Conservation (phyloP, 2,329 filamentous ascomycete genomes). For the Ascochyta pisi region DNA sequence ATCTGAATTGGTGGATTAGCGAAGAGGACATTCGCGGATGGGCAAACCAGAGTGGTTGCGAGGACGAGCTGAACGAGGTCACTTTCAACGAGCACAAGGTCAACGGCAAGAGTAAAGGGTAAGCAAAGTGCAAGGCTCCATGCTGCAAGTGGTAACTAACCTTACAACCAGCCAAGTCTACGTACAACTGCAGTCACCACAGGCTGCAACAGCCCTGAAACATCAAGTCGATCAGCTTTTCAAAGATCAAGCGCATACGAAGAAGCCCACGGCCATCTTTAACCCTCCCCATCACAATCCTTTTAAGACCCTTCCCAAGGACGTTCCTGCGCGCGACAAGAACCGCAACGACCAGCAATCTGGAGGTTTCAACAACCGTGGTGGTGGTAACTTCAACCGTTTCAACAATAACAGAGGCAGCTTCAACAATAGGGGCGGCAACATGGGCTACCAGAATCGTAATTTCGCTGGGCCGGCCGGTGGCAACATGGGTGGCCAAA, state of each 20-base stretch:
- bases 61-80: conserved; percentile 86
- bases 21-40: conserved; percentile 94
- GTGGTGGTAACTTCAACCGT: conserved; percentile 43
- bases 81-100: conserved; percentile 99
- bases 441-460: conserved; percentile 46
- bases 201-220: conserved; percentile 86
- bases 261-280: conserved; percentile 75
- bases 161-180: conserved; percentile 69
- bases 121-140: conserved; percentile 43
- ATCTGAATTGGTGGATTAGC: conserved; percentile 90
- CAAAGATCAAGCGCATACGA: conserved; percentile 64
- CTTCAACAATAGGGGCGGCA: conserved; percentile 40
- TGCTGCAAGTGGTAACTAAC: conserved; percentile 14
- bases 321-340: conserved; percentile 76
- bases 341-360: conserved; percentile 63
- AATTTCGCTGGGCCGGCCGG: conserved; percentile 46
- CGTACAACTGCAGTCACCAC: conserved; percentile 81
- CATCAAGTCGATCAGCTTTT: conserved; percentile 74
- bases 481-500: conserved; percentile 49
- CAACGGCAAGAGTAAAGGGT: conserved; percentile 99
- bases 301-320: conserved; percentile 90
- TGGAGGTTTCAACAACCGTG: conserved; percentile 49
- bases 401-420: conserved; percentile 43
- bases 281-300: conserved; percentile 80
- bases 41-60: conserved; percentile 78